Evolutionary conservation across 345 rosid species (phyloP), one percentile per base, ranked within the genome.

Genomic region (Clarkia xantiana): DNA sequence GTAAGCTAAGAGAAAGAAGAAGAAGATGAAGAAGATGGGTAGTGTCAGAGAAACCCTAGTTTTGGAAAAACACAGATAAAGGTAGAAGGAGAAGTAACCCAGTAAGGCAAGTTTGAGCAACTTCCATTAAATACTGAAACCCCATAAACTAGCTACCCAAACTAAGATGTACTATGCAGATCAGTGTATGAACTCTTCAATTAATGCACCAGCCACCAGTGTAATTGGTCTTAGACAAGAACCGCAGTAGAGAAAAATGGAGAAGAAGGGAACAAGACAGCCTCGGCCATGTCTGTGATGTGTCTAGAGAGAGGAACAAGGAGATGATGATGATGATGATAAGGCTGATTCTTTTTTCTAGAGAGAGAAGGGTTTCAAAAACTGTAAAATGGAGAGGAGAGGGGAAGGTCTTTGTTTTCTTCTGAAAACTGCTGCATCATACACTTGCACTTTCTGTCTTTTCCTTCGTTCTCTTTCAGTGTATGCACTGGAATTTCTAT

Each of bases 391-490:
- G 38, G 15, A 56, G 54, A 51, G 59, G 40, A 59, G 25, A 54
- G 57, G 48, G 55, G 51, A 52, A 59, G 61, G 54, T 55, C 44
- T 34, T 40, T 45, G 51, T 45, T 36, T 20, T 44, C 39, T 18
- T n/a, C 25, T 46, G 15, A 12, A 18, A 29, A 29, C 36, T 29
- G 36, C 36, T 44, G 47, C 67, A 52, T 17, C 55, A 57, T 67
- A 75, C 72, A 57, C 65, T 65, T 65, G 73, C 67, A 61, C 71
- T 78, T 67, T 62, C 76, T 75, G 78, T 75, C 75, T 63, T 72
- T 70, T 75, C 65, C 61, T 57, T 49, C 59, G 69, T 65, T 59
- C 49, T 58, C 65, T 62, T 59, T 51, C 50, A 15, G 49, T 4
- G 19, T 11, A 46, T 13, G 23, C 1, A 29, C 36, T 29, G 36